phyloP scores from a whole-genome alignment of 108 stramenopile species.

The Pseudonitzschia delicatissima region DNA sequence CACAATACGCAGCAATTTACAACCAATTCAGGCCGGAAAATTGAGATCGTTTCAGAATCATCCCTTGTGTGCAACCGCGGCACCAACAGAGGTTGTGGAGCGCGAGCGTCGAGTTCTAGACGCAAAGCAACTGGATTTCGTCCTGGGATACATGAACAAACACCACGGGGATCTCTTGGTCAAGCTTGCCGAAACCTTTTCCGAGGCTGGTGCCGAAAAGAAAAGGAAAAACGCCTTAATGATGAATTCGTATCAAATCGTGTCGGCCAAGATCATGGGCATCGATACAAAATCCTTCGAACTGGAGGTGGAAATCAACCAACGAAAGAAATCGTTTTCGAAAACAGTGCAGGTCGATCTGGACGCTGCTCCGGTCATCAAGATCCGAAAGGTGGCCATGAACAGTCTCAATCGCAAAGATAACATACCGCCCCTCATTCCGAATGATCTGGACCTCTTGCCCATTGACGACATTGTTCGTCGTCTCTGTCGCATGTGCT shows the following conservation, averaged over 20 bases:
- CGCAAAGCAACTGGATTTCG: conserved; percentile 35
- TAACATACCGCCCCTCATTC: conserved; percentile 37
- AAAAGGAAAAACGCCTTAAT: conserved; percentile 67
- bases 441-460: conserved; percentile 25
- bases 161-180: conserved; percentile 61
- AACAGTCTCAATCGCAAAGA: neutral
- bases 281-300: conserved; percentile 42
- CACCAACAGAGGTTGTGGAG: too few relatives aligned
- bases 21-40: too few relatives aligned
- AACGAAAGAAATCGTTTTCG: conserved; percentile 16
- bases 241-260: conserved; percentile 58
- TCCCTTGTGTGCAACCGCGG: too few relatives aligned
- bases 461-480: conserved; percentile 73
- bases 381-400: conserved; percentile 3
- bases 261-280: conserved; percentile 47
- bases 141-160: conserved; percentile 74
- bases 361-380: conserved; percentile 16
- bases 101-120: conserved; percentile 2
- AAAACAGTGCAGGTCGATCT: conserved; percentile 17
- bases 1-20: too few relatives aligned
- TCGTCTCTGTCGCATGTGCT: conserved; percentile 65
- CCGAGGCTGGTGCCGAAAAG: conserved; percentile 53
- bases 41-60: too few relatives aligned
- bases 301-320: conserved; percentile 36
- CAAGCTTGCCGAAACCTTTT: conserved; percentile 62